Evolutionary conservation across 2,329 filamentous ascomycete genomes (phyloP).

Genomic region (Hypoxylon sp.): DNA sequence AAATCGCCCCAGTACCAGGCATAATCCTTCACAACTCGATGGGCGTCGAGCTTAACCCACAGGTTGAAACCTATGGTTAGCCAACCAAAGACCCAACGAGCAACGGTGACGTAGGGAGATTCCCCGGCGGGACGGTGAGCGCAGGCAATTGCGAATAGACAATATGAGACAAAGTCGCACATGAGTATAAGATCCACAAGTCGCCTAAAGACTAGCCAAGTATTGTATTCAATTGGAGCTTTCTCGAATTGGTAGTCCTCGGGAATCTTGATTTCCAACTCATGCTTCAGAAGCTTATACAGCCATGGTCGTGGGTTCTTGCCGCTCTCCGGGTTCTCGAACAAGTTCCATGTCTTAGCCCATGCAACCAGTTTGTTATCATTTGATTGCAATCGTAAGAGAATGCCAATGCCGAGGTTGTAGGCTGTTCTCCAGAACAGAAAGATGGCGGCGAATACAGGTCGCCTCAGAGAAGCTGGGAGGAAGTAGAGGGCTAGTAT

Average conservation of each 20-base stretch:
- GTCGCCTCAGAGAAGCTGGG: slow-evolving; percentile 77
- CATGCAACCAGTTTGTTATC: slow-evolving; percentile 88
- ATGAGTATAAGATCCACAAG: slow-evolving; percentile 97
- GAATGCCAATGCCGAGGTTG: slow-evolving; percentile 92
- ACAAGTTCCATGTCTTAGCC: slow-evolving; percentile 88
- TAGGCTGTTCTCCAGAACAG: slow-evolving; percentile 93
- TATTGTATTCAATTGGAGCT: slow-evolving; percentile 98
- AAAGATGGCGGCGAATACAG: slow-evolving; percentile 86
- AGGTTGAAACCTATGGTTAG: slow-evolving; percentile 91
- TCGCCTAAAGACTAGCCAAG: slow-evolving; percentile 95
- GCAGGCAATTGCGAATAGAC: slow-evolving; percentile 93
- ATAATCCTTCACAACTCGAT: slow-evolving; percentile 98
- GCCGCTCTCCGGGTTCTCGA: slow-evolving; percentile 85
- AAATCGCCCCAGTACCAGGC: slow-evolving; percentile 99
- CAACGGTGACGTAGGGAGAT: slow-evolving; percentile 74
- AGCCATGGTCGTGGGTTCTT: slow-evolving; percentile 86
- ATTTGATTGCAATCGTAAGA: slow-evolving; percentile 91
- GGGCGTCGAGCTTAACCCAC: slow-evolving; percentile 98
- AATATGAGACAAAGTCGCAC: slow-evolving; percentile 98
- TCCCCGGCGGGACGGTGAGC: slow-evolving; percentile 82
- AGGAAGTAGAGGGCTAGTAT: slow-evolving; percentile 81
- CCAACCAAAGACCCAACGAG: slow-evolving; percentile 85
- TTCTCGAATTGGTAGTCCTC: slow-evolving; percentile 94
- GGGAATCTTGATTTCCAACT: slow-evolving; percentile 95
- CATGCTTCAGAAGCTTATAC: slow-evolving; percentile 86